A percentile compares a stretch with the other conserved stretches of the same genome.
Conservation (phyloP, 768 basidiomycete genomes). For the Pholiota conissans region DNA sequence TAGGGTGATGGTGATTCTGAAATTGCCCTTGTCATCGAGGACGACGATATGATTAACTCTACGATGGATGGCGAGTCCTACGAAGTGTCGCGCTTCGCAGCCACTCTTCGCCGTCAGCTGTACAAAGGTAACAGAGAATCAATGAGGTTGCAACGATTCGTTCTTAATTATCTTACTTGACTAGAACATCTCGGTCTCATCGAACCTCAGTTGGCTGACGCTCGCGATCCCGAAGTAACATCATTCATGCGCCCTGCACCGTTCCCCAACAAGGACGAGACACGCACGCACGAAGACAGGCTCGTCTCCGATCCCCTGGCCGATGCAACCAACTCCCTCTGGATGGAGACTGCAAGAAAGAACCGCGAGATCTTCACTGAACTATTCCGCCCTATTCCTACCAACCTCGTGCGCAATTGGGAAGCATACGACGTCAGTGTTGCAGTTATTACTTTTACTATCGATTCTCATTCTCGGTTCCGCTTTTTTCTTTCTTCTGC, state of each 20-base stretch:
- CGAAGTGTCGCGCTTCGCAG: conserved; percentile 76
- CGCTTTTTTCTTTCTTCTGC: no score
- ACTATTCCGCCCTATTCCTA: conserved; percentile 84
- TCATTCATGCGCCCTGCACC: conserved; percentile 85
- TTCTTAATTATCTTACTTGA: no score
- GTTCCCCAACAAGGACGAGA: conserved; percentile 66
- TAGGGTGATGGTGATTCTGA: conserved; percentile 94
- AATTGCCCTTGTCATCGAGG: conserved; percentile 91
- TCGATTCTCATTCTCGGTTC: not conserved
- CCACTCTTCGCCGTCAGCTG: conserved; percentile 78
- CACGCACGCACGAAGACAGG: conserved; percentile 52
- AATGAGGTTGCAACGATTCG: no score
- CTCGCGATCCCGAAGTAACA: conserved; percentile 33
- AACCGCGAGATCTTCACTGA: conserved; percentile 88
- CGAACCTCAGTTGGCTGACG: conserved; percentile 58
- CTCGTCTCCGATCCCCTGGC: conserved; percentile 79
- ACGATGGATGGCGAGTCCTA: conserved; percentile 79
- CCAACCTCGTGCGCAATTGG: conserved; percentile 81
- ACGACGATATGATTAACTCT: conserved; percentile 71
- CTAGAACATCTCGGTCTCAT: conserved; percentile 89
- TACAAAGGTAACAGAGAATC: conserved; percentile 87
- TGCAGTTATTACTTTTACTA: not conserved
- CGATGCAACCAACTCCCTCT: conserved; percentile 56
- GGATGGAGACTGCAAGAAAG: conserved; percentile 69
- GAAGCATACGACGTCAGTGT: conserved; percentile 67